A percentile compares a stretch with the other conserved stretches of the same genome.
These are phyloP conservation scores for Spergularia bocconei DNA, from an alignment of 148 eudicot genomes.

Conservation along the genomic window DNA sequence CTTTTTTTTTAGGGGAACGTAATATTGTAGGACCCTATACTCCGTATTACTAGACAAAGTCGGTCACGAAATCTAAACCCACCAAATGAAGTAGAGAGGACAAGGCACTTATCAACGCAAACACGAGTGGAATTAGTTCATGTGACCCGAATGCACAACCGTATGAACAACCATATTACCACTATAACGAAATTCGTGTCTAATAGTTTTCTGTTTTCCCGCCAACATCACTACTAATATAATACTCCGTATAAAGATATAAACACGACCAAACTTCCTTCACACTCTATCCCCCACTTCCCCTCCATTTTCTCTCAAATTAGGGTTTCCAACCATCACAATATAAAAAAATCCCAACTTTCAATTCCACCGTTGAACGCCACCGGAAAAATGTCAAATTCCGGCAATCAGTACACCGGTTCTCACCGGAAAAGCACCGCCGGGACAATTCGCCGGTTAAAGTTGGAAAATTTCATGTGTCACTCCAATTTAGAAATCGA, in stretches of 20 bases:
- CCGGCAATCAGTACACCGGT: conserved; percentile 16
- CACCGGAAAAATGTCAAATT: conserved; percentile 35
- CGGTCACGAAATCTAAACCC: too few relatives aligned
- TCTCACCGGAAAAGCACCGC: conserved; percentile 32
- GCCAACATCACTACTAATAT: neutral
- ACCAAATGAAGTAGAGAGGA: too few relatives aligned
- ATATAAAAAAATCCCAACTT: too few relatives aligned
- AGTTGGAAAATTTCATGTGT: conserved; percentile 92
- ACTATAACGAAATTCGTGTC: too few relatives aligned
- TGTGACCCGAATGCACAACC: too few relatives aligned
- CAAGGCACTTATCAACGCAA: too few relatives aligned
- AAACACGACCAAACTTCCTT: neutral
- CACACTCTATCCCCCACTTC: neutral
- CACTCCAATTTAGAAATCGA: conserved; percentile 73
- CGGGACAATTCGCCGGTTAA: conserved; percentile 66
- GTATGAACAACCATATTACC: too few relatives aligned
- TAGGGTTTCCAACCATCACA: conserved; percentile 7
- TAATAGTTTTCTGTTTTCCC: too few relatives aligned
- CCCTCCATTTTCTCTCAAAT: neutral
- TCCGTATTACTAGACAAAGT: too few relatives aligned
- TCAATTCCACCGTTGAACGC: neutral
- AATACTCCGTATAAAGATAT: neutral
- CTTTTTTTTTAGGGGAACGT: too few relatives aligned
- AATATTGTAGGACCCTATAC: too few relatives aligned
- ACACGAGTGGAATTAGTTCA: too few relatives aligned